Evolutionary conservation across 73 alveolate genomes (phyloP), one percentile per base, ranked within the genome.

Genomic region (Paramecium pentaurelia): DNA sequence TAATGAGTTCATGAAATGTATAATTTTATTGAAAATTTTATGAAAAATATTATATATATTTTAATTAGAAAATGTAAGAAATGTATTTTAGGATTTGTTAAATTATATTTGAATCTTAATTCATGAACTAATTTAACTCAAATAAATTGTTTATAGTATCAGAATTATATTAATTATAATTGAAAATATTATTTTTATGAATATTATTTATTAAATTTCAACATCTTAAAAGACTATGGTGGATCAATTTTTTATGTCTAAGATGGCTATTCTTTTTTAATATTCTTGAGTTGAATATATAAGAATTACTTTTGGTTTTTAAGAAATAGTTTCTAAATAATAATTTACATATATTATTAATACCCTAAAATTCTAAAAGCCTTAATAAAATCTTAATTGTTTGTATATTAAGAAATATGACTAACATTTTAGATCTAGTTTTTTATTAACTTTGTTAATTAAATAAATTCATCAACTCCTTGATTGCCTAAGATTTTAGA

Each of bases 311-410:
- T 75, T 12, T 42, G 0, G 20, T 75, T 75, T 22, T 54, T 36
- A 36, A 22, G 60, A 64, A 64, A 28, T 64, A 64, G 12, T 64
- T 64, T 64, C 84, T 64, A 64, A 14, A 34, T 2, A 54, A 54
- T 54, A 40, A 40, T 40, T n/a, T 54, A 14, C 30, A 64, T 2
- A 64, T 3, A 11, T 28, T 28, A 7, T 18, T 16, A 11, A 28
- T 64, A 64, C 84, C 84, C 84, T 34, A 64, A 28, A 64, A 64
- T 64, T 64, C 84, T 64, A 34, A 64, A 64, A 34, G 84, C 84
- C 47, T 28, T 64, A 3, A 64, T 64, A 64, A 64, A 64, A 64
- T 64, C 84, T 18, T 28, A 12, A 9, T 64, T 64, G 84, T 64
- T 64, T 64, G 84, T 64, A 64, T 64, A 64, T 64, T 64, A 32